These are phyloP conservation scores for Sphaerobolus stellatus DNA, from an alignment of 1,284 basidiomycete species.

Conservation along the genomic window DNA sequence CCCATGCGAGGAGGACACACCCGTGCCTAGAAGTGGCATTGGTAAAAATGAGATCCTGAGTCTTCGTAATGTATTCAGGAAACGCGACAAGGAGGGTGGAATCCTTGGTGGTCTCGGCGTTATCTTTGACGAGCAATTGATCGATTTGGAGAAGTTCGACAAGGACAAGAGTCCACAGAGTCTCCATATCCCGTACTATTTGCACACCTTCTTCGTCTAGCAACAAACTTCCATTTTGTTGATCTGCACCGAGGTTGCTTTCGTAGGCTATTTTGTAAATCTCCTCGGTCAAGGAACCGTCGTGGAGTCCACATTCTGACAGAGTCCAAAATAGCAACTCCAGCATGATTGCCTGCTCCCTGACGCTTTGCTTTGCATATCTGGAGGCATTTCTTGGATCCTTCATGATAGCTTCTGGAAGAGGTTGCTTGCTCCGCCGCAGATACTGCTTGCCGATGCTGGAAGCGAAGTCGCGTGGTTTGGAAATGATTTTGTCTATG, in stretches of 20 bases:
- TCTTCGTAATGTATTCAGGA: conserved; percentile 51
- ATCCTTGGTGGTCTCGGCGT: conserved; percentile 52
- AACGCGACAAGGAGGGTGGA: conserved; percentile 56
- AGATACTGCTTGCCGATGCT: conserved; percentile 59
- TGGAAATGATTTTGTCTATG: conserved; percentile 61
- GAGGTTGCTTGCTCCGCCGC: conserved; percentile 48
- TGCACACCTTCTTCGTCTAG: conserved; percentile 72
- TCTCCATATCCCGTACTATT: conserved; percentile 64
- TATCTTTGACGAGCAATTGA: conserved; percentile 54
- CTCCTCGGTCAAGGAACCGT: conserved; percentile 57
- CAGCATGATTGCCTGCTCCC: conserved; percentile 76
- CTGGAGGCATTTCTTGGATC: conserved; percentile 62
- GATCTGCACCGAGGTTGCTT: conserved; percentile 65
- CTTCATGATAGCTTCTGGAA: conserved; percentile 51
- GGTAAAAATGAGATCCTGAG: conserved; percentile 65
- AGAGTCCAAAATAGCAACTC: conserved; percentile 85
- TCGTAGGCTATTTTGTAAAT: conserved; percentile 66
- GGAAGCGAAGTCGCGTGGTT: conserved; percentile 56
- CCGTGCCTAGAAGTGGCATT: conserved; percentile 59
- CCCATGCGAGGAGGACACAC: conserved; percentile 75
- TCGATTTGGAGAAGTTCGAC: conserved; percentile 83
- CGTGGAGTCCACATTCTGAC: conserved; percentile 74
- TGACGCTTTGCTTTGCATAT: conserved; percentile 79
- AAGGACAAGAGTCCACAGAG: conserved; percentile 74
- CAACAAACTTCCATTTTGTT: conserved; percentile 65